Evolutionary conservation across 352 stramenopile species (phyloP), one percentile per base, ranked within the genome.

Genomic region (Halophytophthora batemanensis): DNA sequence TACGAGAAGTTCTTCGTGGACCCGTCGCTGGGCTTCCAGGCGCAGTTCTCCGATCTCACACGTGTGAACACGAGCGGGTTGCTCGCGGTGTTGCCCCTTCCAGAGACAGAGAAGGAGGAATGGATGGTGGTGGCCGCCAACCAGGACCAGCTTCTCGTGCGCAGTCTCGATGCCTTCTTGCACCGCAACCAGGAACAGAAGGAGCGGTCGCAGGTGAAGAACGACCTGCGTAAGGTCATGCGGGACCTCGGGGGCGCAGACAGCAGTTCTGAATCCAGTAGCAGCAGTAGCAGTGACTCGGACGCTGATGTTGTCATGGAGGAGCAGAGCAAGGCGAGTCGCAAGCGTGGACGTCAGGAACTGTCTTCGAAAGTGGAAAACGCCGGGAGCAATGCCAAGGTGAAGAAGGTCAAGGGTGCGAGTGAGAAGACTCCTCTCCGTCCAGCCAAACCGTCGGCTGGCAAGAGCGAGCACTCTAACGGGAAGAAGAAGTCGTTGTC

Each of bases 1-100:
- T 93, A 93, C 57, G 82, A 93, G 44, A 47, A 81, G 41, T 93
- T 91, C 53, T 91, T 91, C 53, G 72, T 87, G 47, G 82, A 93
- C 46, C 77, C 76, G 19, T 87, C 75, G 17, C 51, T 88, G 22
- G 72, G 71, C 21, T 87, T 88, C 45, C 75, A 91, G 56, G 70
- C 69, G 21, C 74, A 89, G 51, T 91, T 89, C 54, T 89, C 77
- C 13, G 80, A 91, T 50, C 70, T 87, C 39, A 91, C 78, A 28
- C 73, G 78, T 22, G 77, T 87, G 6, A 91, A 87, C 50, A 86
- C 74, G 25, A 87, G 68, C 21, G 82, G 82, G 1, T 45, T 89
- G 7, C 49, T 93, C 15, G 64, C 78, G 0, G 66, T 93, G 19
- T 51, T 91, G 8, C 82, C 80, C 28, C 59, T 88, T 1, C 69